Conservation (phyloP, 169 alveolate genomes). For the Eimeria sp. region DNA sequence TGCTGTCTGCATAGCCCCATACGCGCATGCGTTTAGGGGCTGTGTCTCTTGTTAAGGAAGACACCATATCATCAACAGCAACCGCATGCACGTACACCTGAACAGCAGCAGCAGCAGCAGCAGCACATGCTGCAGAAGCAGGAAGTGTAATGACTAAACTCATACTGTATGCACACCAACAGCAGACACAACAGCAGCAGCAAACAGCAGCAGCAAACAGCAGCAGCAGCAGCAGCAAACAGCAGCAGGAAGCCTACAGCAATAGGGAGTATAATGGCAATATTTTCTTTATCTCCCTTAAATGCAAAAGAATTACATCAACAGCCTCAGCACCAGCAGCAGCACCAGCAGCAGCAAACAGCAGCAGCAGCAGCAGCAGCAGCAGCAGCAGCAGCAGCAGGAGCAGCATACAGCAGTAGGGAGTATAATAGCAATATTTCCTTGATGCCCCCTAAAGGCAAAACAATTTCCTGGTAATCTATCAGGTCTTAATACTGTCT, state of each 20-base stretch:
- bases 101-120: slow-evolving; percentile 16
- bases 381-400: slow-evolving; percentile 10
- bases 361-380: slow-evolving; percentile 26
- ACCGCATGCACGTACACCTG: slow-evolving; percentile 68
- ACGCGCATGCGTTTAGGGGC: slow-evolving; percentile 70
- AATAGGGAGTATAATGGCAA: slow-evolving; percentile 68
- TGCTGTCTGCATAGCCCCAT: slow-evolving; percentile 67
- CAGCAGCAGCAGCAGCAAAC: not conserved
- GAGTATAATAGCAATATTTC: slow-evolving; percentile 32
- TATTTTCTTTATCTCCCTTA: slow-evolving; percentile 41
- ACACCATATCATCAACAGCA: slow-evolving; percentile 64
- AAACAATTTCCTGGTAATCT: slow-evolving; percentile 78
- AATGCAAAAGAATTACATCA: slow-evolving; percentile 75
- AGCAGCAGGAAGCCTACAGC: slow-evolving; percentile 15
- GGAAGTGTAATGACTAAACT: not conserved
- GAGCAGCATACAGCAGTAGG: slow-evolving; percentile 64
- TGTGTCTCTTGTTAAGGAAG: slow-evolving; percentile 15
- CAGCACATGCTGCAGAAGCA: not conserved
- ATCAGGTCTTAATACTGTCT: slow-evolving; percentile 75
- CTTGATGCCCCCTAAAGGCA: slow-evolving; percentile 72
- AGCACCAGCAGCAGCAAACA: not conserved
- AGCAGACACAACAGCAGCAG: not conserved
- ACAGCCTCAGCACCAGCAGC: not conserved
- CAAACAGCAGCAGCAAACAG: not conserved
- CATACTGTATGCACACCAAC: not conserved